Conservation (phyloP, 2,329 filamentous ascomycete species). For the Didymellaceae sp. region DNA sequence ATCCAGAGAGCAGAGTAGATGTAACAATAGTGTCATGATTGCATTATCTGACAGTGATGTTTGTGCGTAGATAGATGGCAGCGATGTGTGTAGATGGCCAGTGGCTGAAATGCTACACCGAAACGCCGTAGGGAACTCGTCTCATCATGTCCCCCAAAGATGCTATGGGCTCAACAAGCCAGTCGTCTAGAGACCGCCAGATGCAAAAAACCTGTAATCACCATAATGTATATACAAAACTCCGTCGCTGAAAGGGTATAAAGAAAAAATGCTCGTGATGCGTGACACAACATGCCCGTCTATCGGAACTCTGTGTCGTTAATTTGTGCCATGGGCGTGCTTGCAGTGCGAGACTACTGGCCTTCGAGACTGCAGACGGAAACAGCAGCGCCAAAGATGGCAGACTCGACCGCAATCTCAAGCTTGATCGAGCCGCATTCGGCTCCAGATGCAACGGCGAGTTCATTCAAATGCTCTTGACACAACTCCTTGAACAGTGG, state of each 20-base stretch:
- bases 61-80: too few species aligned
- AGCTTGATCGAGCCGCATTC: slow-evolving; percentile 61
- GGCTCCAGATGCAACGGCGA: slow-evolving; percentile 55
- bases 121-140: slow-evolving; percentile 19
- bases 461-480: slow-evolving; percentile 67
- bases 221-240: slow-evolving; percentile 19
- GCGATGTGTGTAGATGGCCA: neutral
- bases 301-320: neutral
- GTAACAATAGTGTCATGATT: neutral
- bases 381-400: slow-evolving; percentile 76
- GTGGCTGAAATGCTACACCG: slow-evolving; percentile 1
- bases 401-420: slow-evolving; percentile 75
- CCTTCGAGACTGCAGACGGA: slow-evolving; percentile 56
- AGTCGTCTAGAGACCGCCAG: slow-evolving; percentile 1
- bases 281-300: slow-evolving; percentile 1
- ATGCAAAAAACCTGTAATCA: slow-evolving; percentile 12
- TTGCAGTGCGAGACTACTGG: slow-evolving; percentile 17
- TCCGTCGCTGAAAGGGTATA: slow-evolving; percentile 23
- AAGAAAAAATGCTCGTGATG: slow-evolving; percentile 12
- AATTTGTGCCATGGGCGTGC: neutral
- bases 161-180: slow-evolving; percentile 8
- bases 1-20: too few species aligned
- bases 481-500: slow-evolving; percentile 68
- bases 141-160: slow-evolving; percentile 13
- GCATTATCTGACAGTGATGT: neutral